These are phyloP conservation scores for Monosporascus ibericus DNA, from an alignment of 2,329 filamentous ascomycete genomes.

Conservation along the genomic window DNA sequence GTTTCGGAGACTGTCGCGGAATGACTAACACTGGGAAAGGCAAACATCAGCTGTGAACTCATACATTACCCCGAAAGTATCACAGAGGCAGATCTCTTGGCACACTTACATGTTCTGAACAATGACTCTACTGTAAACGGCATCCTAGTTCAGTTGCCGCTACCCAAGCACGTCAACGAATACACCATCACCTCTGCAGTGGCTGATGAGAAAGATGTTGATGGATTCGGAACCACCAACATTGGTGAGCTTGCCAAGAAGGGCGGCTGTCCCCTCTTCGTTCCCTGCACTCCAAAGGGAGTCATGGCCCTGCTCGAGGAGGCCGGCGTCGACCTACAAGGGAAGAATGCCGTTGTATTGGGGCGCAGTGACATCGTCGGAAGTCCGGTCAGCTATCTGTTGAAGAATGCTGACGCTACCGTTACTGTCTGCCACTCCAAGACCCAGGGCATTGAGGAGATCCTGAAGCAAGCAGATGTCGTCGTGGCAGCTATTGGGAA, in stretches of 20 bases:
- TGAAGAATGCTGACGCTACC: slow-evolving; percentile 93
- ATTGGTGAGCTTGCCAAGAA: slow-evolving; percentile 97
- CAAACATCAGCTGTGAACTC: slow-evolving; percentile 82
- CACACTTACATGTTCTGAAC: slow-evolving; percentile 77
- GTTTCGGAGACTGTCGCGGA: background rate
- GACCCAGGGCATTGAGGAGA: slow-evolving; percentile 65
- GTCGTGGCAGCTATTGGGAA: slow-evolving; percentile 88
- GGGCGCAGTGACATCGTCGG: slow-evolving; percentile 96
- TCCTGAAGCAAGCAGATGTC: slow-evolving; percentile 81
- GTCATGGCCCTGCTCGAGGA: slow-evolving; percentile 89
- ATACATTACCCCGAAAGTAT: slow-evolving; percentile 77
- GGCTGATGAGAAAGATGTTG: slow-evolving; percentile 91
- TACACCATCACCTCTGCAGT: slow-evolving; percentile 86
- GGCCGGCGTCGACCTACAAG: slow-evolving; percentile 73
- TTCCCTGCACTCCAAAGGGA: slow-evolving; percentile 93
- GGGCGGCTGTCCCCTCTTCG: slow-evolving; percentile 81
- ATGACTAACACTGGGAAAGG: slow-evolving; percentile 42
- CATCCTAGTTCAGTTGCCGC: slow-evolving; percentile 86
- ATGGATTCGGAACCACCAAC: slow-evolving; percentile 90
- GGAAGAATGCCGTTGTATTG: slow-evolving; percentile 91
- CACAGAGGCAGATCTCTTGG: slow-evolving; percentile 78
- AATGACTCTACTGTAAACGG: slow-evolving; percentile 82
- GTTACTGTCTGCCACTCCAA: slow-evolving; percentile 94
- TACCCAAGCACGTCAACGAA: slow-evolving; percentile 86
- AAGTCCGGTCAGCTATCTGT: slow-evolving; percentile 89